Evolutionary conservation across 257 asterid species (phyloP).

Genomic region (Salvia splendens): DNA sequence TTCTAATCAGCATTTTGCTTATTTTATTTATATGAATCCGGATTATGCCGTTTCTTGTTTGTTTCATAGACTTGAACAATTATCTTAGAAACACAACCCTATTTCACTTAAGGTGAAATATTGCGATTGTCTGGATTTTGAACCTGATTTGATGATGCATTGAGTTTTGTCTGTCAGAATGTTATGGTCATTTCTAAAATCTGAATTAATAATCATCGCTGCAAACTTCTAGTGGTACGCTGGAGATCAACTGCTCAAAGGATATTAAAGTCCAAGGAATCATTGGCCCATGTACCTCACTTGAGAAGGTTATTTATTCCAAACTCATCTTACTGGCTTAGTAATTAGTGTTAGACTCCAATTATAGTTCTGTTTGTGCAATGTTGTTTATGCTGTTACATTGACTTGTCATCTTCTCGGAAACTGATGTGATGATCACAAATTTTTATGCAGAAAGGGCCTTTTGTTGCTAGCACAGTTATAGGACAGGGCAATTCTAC

Average conservation of each 20-base stretch:
- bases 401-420: conserved; percentile 2
- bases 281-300: conserved; percentile 95
- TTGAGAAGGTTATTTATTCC: conserved; percentile 74
- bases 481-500: conserved; percentile 95
- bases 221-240: conserved; percentile 63
- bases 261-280: conserved; percentile 94
- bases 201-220: conserved; percentile 16
- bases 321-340: conserved; percentile 7
- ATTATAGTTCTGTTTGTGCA: neutral
- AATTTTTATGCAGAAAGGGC: conserved; percentile 86
- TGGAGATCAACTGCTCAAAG: conserved; percentile 94
- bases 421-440: conserved; percentile 31
- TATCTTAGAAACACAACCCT: conserved; percentile 1
- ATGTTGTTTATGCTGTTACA: neutral
- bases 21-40: neutral
- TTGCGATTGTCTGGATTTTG: neutral
- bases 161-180: neutral
- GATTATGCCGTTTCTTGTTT: neutral
- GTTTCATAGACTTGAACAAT: no score
- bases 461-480: conserved; percentile 79
- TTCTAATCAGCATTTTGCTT: conserved; percentile 9
- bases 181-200: conserved; percentile 18
- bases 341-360: conserved; percentile 22
- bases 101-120: neutral
- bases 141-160: conserved; percentile 10